Conservation (phyloP, 2,329 filamentous ascomycete genomes). For the Fusarium citri region DNA sequence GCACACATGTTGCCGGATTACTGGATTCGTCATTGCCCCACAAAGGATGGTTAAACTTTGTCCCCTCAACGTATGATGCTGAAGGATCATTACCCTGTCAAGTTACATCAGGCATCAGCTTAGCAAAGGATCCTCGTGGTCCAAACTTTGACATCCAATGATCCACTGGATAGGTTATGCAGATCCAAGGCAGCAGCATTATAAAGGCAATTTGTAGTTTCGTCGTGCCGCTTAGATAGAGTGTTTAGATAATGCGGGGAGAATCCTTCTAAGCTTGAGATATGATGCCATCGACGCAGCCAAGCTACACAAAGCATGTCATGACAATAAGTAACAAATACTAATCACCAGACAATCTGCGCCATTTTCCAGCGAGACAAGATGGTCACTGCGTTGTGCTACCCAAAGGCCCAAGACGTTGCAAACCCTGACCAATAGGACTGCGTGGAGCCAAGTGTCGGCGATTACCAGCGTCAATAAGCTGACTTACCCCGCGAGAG, state of each 20-base stretch:
- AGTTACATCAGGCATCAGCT: background rate
- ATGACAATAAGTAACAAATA: background rate
- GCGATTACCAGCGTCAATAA: background rate
- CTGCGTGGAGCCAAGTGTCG: background rate
- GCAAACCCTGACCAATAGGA: background rate
- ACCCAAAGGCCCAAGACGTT: background rate
- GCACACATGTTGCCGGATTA: background rate
- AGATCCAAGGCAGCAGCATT: background rate
- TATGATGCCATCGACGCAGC: background rate
- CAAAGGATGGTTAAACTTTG: background rate
- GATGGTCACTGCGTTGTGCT: background rate
- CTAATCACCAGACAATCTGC: background rate
- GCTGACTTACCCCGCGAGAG: background rate
- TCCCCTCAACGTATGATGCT: background rate
- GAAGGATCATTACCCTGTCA: background rate
- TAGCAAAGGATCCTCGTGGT: background rate
- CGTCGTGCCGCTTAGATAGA: background rate
- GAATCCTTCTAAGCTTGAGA: background rate
- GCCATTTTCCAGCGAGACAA: background rate
- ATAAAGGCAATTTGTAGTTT: background rate
- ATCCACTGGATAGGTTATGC: background rate
- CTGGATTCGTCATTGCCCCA: background rate
- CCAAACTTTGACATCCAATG: background rate
- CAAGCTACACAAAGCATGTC: background rate
- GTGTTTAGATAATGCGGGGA: background rate